phyloP scores from a whole-genome alignment of 1,284 basidiomycete genomes.

The Lentinus polychrous region DNA sequence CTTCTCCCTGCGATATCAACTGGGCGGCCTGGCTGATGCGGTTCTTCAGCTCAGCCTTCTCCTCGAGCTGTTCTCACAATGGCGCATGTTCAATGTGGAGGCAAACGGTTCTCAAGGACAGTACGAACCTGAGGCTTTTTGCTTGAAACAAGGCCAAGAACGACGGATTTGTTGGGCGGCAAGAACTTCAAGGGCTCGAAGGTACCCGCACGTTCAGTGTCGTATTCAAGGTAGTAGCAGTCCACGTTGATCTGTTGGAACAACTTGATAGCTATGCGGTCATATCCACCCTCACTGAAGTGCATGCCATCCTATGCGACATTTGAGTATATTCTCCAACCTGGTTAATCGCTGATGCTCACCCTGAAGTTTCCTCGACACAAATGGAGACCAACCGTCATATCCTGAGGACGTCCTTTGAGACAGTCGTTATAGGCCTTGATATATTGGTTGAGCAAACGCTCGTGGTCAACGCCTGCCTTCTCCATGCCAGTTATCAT shows the following conservation, averaged over 20 bases:
- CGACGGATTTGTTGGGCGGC: constrained; percentile 60
- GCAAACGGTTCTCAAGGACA: background rate
- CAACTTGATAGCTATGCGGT: constrained; percentile 66
- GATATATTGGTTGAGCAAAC: constrained; percentile 64
- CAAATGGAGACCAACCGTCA: constrained; percentile 67
- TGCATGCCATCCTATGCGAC: constrained; percentile 45
- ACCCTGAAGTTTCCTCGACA: constrained; percentile 77
- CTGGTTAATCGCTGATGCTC: background rate
- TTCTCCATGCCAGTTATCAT: constrained; percentile 61
- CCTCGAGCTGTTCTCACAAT: constrained; percentile 43
- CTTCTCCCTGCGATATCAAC: constrained; percentile 44
- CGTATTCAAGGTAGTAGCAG: constrained; percentile 75
- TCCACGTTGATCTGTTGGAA: constrained; percentile 73
- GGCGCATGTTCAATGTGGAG: background rate
- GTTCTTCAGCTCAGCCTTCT: constrained; percentile 46
- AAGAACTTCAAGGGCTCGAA: constrained; percentile 64
- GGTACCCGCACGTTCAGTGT: constrained; percentile 65
- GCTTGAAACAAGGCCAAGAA: constrained; percentile 70
- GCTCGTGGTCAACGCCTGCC: constrained; percentile 53
- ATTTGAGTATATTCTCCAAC: background rate
- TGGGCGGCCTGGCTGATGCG: constrained; percentile 63
- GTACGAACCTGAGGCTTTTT: constrained; percentile 51
- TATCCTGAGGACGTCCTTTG: constrained; percentile 50
- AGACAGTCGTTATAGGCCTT: constrained; percentile 65
- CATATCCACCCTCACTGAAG: constrained; percentile 72